Evolutionary conservation across 495 filamentous ascomycete genomes (phyloP).

Genomic region (Lasiosphaeriaceae sp.): DNA sequence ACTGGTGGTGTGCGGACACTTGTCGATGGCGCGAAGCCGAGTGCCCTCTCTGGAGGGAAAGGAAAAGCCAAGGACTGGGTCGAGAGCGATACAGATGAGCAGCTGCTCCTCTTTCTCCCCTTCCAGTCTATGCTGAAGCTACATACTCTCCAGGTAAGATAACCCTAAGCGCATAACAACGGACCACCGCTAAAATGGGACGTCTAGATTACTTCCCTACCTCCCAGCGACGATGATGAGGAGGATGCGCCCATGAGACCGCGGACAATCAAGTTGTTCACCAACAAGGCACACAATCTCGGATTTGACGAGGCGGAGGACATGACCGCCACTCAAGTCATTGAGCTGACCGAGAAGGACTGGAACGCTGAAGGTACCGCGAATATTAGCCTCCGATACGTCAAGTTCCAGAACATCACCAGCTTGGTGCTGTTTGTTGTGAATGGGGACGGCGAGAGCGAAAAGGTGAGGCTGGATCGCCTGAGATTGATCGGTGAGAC

Average conservation of each 20-base stretch:
- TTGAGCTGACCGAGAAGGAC: conserved; percentile 67
- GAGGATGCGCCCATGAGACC: conserved; percentile 80
- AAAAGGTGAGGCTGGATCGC: conserved; percentile 84
- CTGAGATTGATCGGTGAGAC: conserved; percentile 83
- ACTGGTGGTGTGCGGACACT: conserved; percentile 65
- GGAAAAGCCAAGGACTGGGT: conserved; percentile 72
- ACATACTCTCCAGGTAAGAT: conserved; percentile 65
- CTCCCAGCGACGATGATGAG: conserved; percentile 50
- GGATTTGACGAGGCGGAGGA: conserved; percentile 96
- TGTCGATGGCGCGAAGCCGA: conserved; percentile 66
- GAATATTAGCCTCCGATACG: conserved; percentile 77
- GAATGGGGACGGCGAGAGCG: conserved; percentile 77
- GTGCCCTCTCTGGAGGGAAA: conserved; percentile 60
- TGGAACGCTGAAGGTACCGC: conserved; percentile 93
- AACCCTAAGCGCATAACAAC: neutral
- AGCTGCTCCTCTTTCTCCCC: conserved; percentile 89
- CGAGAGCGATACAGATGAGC: conserved; percentile 99
- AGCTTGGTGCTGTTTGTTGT: conserved; percentile 85
- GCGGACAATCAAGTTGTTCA: conserved; percentile 77
- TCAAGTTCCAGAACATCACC: conserved; percentile 93
- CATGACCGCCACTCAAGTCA: conserved; percentile 68
- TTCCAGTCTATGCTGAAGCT: conserved; percentile 88
- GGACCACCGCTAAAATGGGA: conserved; percentile 12
- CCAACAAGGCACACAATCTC: conserved; percentile 80
- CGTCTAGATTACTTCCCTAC: conserved; percentile 74